phyloP scores from a whole-genome alignment of 352 stramenopile genomes.

The Phytophthora hybrid region DNA sequence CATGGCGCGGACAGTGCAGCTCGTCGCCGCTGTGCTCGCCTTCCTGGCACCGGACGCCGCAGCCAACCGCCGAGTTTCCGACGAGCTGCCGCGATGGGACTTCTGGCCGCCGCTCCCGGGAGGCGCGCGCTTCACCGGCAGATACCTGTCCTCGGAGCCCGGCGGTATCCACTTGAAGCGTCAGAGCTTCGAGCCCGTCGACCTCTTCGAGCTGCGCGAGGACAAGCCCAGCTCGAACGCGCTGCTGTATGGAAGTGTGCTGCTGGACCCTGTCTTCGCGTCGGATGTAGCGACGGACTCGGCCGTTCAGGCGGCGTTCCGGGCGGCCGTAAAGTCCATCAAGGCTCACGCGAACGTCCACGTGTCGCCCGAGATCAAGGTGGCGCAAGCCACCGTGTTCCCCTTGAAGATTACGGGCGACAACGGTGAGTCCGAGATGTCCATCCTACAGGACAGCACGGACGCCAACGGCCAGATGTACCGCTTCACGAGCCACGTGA shows the following conservation, averaged over 20 bases:
- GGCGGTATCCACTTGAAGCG: conserved; percentile 49
- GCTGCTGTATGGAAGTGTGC: conserved; percentile 72
- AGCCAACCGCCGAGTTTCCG: conserved; percentile 4
- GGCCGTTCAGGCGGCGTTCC: conserved; percentile 57
- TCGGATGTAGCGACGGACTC: conserved; percentile 39
- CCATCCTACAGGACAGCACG: conserved; percentile 65
- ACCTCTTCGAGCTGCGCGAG: conserved; percentile 64
- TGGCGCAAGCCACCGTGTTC: conserved; percentile 48
- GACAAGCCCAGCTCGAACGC: conserved; percentile 37
- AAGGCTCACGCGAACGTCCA: conserved; percentile 46
- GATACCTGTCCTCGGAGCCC: conserved; percentile 64
- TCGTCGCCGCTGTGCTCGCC: conserved; percentile 15
- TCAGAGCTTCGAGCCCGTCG: conserved; percentile 61
- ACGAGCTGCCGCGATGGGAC: conserved; percentile 62
- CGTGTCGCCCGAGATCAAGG: conserved; percentile 47
- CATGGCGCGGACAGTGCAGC: conserved; percentile 20
- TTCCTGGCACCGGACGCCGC: neutral
- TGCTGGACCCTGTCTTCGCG: conserved; percentile 55
- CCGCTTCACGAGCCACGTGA: conserved; percentile 73
- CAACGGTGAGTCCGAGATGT: conserved; percentile 72
- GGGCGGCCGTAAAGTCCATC: conserved; percentile 48
- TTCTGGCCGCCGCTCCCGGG: conserved; percentile 66
- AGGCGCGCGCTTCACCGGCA: conserved; percentile 60
- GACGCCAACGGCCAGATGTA: conserved; percentile 42
- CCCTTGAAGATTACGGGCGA: conserved; percentile 71